Evolutionary conservation across 2,329 filamentous ascomycete genomes (phyloP).

Genomic region (Ophiostoma populinum): DNA sequence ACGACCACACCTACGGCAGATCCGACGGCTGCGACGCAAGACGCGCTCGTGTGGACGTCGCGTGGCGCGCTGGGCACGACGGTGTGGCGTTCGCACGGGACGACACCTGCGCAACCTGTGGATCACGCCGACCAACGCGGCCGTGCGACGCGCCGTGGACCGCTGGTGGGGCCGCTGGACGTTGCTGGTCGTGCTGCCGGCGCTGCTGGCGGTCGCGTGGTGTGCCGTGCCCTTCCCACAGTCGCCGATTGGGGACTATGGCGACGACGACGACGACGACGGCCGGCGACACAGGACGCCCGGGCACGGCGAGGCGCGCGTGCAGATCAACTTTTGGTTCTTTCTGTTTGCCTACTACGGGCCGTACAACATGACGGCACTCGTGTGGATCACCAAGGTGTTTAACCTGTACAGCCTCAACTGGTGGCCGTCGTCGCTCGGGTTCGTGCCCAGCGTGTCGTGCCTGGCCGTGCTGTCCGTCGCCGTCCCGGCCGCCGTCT

Average conservation of each 20-base stretch:
- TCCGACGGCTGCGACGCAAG: not conserved
- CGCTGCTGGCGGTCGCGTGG: constrained; percentile 43
- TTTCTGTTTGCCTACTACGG: constrained; percentile 54
- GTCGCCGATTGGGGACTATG: constrained; percentile 34
- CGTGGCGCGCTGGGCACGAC: constrained; percentile 12
- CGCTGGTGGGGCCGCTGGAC: constrained; percentile 48
- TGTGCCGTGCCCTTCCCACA: constrained; percentile 49
- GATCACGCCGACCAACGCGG: constrained; percentile 40
- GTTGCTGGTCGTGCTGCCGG: constrained; percentile 42
- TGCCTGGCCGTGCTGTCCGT: constrained; percentile 43
- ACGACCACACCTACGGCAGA: constrained; percentile 1
- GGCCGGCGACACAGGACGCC: constrained; percentile 27
- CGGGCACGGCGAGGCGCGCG: constrained; percentile 44
- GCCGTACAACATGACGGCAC: constrained; percentile 48
- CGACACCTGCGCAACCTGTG: constrained; percentile 33
- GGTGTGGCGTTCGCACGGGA: constrained; percentile 14
- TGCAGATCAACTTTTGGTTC: constrained; percentile 55
- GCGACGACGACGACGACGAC: constrained; percentile 16
- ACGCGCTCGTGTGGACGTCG: constrained; percentile 15
- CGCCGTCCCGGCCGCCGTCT: constrained; percentile 40
- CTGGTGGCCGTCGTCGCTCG: constrained; percentile 50
- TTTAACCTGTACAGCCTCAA: constrained; percentile 56
- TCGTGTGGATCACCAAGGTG: constrained; percentile 55
- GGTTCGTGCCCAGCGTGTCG: constrained; percentile 46
- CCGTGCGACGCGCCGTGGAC: constrained; percentile 40